phyloP scores from a whole-genome alignment of 2,329 filamentous ascomycete genomes.

The Tolypocladium cylindrosporum region DNA sequence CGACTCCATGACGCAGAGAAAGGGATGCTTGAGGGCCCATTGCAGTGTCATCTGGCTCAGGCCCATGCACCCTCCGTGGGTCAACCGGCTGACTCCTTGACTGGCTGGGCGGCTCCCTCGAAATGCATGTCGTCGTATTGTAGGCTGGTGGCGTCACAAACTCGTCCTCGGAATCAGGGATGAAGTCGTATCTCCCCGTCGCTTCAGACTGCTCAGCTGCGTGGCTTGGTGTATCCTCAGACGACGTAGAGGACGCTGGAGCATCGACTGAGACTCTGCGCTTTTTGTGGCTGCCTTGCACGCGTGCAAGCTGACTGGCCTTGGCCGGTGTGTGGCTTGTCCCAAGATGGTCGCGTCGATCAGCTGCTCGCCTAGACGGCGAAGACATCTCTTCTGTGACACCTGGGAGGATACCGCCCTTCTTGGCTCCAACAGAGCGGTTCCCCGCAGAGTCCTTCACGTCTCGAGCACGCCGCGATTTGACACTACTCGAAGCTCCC shows the following conservation, averaged over 20 bases:
- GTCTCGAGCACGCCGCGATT: slow-evolving; percentile 8
- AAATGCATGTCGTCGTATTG: slow-evolving; percentile 1
- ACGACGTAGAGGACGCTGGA: not conserved
- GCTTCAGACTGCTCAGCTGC: not conserved
- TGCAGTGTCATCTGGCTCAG: not conserved
- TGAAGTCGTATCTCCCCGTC: slow-evolving; percentile 19
- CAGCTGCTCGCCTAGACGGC: slow-evolving; percentile 12
- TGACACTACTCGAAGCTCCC: slow-evolving; percentile 8
- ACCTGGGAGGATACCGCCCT: slow-evolving; percentile 5
- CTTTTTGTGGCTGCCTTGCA: slow-evolving; percentile 6
- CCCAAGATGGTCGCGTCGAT: slow-evolving; percentile 2
- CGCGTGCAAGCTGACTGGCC: slow-evolving; percentile 5
- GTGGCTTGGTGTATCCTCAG: slow-evolving; percentile 5
- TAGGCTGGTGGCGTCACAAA: slow-evolving; percentile 27
- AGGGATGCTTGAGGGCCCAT: too few relatives aligned
- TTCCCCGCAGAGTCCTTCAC: slow-evolving; percentile 4
- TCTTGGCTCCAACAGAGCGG: not conserved
- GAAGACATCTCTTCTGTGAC: slow-evolving; percentile 13
- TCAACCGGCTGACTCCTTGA: too few relatives aligned
- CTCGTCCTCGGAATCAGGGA: slow-evolving; percentile 50
- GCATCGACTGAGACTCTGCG: slow-evolving; percentile 4
- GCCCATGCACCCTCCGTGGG: too few relatives aligned
- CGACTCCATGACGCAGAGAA: not conserved
- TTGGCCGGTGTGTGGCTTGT: slow-evolving; percentile 3
- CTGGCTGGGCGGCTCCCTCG: not conserved